phyloP scores from a whole-genome alignment of 2,329 filamentous ascomycete species.

The Alternaria consortialis region DNA sequence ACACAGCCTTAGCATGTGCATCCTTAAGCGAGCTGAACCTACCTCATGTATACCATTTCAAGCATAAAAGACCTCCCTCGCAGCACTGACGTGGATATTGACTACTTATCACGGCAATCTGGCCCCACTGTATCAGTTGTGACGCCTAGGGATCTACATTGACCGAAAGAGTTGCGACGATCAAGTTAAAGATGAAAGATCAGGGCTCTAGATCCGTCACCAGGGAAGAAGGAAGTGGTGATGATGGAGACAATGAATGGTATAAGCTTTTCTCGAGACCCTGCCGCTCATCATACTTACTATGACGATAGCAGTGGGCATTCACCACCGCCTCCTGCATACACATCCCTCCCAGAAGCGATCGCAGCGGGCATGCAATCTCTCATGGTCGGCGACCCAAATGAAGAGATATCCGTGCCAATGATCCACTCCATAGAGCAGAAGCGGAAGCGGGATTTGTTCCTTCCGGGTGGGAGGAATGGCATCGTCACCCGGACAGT shows the following conservation, averaged over 20 bases:
- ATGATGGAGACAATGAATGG: background rate
- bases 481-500: conserved; percentile 31
- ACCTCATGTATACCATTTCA: too few species aligned
- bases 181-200: background rate
- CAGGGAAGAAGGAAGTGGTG: background rate
- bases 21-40: too few species aligned
- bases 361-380: conserved; percentile 21
- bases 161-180: background rate
- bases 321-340: conserved; percentile 3
- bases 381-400: conserved; percentile 25
- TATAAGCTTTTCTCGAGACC: background rate
- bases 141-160: background rate
- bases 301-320: background rate
- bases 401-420: conserved; percentile 13
- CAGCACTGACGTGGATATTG: too few species aligned
- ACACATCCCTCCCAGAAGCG: conserved; percentile 20
- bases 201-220: background rate
- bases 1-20: too few species aligned
- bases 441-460: background rate
- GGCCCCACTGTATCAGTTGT: background rate
- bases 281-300: background rate
- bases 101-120: too few species aligned
- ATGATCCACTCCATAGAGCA: background rate
- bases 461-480: background rate
- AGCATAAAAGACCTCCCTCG: too few species aligned